phyloP scores from a whole-genome alignment of 2,329 filamentous ascomycete genomes.

The Diaporthe australafricana region DNA sequence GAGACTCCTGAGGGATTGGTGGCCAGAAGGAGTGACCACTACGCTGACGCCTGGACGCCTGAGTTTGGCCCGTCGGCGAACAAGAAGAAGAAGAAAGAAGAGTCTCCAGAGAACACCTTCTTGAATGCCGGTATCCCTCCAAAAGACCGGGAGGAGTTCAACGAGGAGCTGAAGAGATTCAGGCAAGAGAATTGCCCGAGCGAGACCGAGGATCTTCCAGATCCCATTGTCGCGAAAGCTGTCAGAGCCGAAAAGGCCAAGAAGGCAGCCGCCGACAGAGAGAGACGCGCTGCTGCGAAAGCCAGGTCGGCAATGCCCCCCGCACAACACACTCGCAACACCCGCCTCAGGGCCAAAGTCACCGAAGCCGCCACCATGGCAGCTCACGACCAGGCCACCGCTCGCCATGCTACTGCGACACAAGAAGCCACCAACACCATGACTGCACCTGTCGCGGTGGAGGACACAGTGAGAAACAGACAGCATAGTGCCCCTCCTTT shows the following conservation, averaged over 20 bases:
- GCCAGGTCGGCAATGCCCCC: background rate
- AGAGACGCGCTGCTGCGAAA: constrained; percentile 22
- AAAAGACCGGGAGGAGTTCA: constrained; percentile 18
- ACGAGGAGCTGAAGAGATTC: constrained; percentile 1
- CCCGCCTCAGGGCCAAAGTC: constrained; percentile 19
- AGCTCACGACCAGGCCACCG: background rate
- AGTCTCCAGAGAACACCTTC: background rate
- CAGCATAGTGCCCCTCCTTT: constrained; percentile 3
- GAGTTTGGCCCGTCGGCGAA: background rate
- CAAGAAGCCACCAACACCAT: background rate
- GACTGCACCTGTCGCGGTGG: background rate
- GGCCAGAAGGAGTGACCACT: background rate
- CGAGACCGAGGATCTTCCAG: background rate
- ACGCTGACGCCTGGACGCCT: background rate
- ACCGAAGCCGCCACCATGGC: background rate
- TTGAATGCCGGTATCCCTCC: constrained; percentile 19
- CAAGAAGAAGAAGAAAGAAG: constrained; percentile 5
- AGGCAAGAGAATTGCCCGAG: background rate
- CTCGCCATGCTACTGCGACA: background rate
- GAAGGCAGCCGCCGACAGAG: constrained; percentile 13
- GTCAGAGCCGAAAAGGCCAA: background rate
- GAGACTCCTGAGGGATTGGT: background rate
- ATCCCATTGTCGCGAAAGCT: constrained; percentile 11
- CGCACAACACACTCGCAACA: constrained; percentile 3
- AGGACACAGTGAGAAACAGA: background rate